Evolutionary conservation across 2,329 filamentous ascomycete genomes (phyloP).

Genomic region (Neonectria ditissima): DNA sequence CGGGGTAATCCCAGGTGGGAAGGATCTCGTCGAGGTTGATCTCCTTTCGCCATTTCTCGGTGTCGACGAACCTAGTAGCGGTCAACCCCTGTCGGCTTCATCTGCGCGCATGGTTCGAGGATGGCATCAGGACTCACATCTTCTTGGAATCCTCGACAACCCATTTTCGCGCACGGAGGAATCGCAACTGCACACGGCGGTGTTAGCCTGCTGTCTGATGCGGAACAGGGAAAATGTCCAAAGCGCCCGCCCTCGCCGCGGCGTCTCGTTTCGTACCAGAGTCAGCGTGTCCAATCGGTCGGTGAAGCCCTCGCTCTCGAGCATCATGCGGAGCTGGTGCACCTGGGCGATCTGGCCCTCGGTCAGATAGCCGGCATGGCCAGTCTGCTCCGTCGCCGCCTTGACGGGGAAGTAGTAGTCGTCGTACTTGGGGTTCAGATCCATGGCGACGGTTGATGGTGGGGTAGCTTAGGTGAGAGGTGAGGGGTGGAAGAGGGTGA

Average conservation of each 20-base stretch:
- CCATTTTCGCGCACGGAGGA: conserved; percentile 95
- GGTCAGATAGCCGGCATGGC: conserved; percentile 90
- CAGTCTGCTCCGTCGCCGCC: conserved; percentile 75
- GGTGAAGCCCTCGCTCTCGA: conserved; percentile 85
- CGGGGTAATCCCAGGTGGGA: conserved; percentile 84
- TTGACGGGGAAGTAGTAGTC: conserved; percentile 92
- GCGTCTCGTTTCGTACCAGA: conserved; percentile 68
- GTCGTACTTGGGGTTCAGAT: conserved; percentile 89
- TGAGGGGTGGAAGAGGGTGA: conserved; percentile 21
- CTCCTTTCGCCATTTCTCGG: conserved; percentile 90
- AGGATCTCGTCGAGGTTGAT: conserved; percentile 86
- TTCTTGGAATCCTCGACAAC: conserved; percentile 84
- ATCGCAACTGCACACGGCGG: conserved; percentile 73
- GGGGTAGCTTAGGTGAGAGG: conserved; percentile 33
- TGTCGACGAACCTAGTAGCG: conserved; percentile 82
- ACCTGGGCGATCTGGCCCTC: conserved; percentile 90
- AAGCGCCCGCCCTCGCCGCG: not conserved
- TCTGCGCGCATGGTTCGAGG: conserved; percentile 32
- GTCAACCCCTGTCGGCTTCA: conserved; percentile 41
- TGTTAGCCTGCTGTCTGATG: conserved; percentile 4
- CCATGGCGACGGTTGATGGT: conserved; percentile 55
- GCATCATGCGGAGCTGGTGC: conserved; percentile 82
- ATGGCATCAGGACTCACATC: conserved; percentile 70
- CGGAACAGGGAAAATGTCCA: not conserved
- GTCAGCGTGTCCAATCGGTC: conserved; percentile 93